These are phyloP conservation scores for Fusarium buxicola DNA, from an alignment of 2,329 filamentous ascomycete species.

Conservation along the genomic window DNA sequence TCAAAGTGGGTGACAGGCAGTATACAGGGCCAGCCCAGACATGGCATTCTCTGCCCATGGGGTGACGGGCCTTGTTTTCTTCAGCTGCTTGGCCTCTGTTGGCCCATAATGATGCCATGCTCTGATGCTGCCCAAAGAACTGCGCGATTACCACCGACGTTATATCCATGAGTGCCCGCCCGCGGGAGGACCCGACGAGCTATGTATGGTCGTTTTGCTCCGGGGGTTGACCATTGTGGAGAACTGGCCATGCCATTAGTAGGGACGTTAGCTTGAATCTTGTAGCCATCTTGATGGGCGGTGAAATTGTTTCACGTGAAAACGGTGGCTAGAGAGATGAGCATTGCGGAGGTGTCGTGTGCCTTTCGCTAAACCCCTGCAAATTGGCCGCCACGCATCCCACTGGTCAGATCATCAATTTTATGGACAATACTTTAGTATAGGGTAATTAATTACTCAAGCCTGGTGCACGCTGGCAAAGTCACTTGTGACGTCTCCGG, in stretches of 20 bases:
- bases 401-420: no score
- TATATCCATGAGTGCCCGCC: neutral
- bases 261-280: neutral
- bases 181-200: conserved; percentile 9
- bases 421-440: no score
- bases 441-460: no score
- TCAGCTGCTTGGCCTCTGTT: no score
- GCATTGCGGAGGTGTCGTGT: neutral
- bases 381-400: no score
- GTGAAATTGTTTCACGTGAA: conserved; percentile 15
- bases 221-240: conserved; percentile 1
- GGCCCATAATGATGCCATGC: conserved; percentile 33
- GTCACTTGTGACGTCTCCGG: no score
- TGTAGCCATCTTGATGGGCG: conserved; percentile 1
- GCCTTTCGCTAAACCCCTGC: neutral
- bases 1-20: neutral
- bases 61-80: no score
- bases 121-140: conserved; percentile 5
- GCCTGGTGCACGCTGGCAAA: no score
- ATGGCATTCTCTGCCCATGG: no score
- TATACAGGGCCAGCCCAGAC: no score
- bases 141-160: neutral
- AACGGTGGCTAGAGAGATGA: neutral
- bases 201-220: conserved; percentile 6
- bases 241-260: neutral